Evolutionary conservation across 2,329 filamentous ascomycete genomes (phyloP).

Genomic region (Fusarium camptoceras): DNA sequence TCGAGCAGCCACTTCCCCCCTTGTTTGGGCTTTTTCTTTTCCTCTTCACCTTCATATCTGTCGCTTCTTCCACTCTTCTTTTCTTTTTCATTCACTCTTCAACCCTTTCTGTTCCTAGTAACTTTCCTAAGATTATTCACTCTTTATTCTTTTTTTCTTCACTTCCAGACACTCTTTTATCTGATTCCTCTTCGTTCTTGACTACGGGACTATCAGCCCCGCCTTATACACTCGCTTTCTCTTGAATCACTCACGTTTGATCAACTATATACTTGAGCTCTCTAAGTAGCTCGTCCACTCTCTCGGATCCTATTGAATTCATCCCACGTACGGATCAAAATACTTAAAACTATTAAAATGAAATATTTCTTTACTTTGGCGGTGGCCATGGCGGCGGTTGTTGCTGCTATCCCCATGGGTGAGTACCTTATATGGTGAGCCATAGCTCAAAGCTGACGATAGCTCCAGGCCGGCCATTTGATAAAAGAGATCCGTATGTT

Average conservation of each 20-base stretch:
- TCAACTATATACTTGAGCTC: slow-evolving; percentile 27
- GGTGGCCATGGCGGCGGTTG: slow-evolving; percentile 39
- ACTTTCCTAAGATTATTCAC: slow-evolving; percentile 27
- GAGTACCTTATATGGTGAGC: slow-evolving; percentile 1
- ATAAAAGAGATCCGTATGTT: slow-evolving; percentile 31
- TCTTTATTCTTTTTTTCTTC: slow-evolving; percentile 22
- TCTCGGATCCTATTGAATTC: neutral
- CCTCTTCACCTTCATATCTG: neutral
- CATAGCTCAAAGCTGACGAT: slow-evolving; percentile 3
- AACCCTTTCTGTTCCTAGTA: slow-evolving; percentile 9
- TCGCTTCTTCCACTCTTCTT: neutral
- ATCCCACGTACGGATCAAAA: neutral
- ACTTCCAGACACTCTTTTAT: slow-evolving; percentile 32
- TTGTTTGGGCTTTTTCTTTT: neutral
- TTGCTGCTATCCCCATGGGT: slow-evolving; percentile 44
- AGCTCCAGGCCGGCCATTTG: slow-evolving; percentile 25
- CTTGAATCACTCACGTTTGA: slow-evolving; percentile 16
- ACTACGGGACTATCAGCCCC: slow-evolving; percentile 18
- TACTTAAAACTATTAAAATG: slow-evolving; percentile 34
- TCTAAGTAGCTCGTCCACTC: slow-evolving; percentile 28
- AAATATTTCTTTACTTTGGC: slow-evolving; percentile 41
- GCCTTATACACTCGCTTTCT: slow-evolving; percentile 17
- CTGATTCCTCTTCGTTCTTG: slow-evolving; percentile 26
- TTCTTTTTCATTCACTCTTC: slow-evolving; percentile 18
- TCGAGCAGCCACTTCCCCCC: neutral